Evolutionary conservation across 805 yeast species (phyloP).

Genomic region (Maudiozyma bulderi): DNA sequence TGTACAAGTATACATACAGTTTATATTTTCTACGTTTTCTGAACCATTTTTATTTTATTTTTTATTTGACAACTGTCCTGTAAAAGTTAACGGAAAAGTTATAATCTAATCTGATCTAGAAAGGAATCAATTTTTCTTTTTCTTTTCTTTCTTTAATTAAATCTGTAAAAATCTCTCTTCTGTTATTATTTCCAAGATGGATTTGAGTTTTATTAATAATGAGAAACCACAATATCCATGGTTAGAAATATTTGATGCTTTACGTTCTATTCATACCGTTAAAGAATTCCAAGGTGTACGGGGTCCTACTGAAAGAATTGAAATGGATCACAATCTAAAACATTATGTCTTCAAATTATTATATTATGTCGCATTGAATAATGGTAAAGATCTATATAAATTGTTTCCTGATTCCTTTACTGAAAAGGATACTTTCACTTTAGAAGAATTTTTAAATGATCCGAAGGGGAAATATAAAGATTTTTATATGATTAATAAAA

Average conservation of each 20-base stretch:
- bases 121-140: neutral
- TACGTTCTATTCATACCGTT: constrained; percentile 15
- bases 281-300: constrained; percentile 15
- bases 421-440: constrained; percentile 10
- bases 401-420: constrained; percentile 23
- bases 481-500: constrained; percentile 1
- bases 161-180: neutral
- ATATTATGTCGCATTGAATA: constrained; percentile 30
- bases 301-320: constrained; percentile 22
- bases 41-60: too few relatives aligned
- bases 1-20: too few relatives aligned
- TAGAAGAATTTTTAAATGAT: constrained; percentile 12
- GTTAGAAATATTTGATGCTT: neutral
- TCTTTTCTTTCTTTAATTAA: neutral
- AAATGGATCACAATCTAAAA: constrained; percentile 20
- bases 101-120: too few relatives aligned
- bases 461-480: constrained; percentile 6
- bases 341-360: constrained; percentile 20
- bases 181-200: neutral
- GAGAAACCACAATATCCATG: neutral
- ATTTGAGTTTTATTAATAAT: neutral
- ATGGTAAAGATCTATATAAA: constrained; percentile 30
- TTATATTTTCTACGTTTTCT: too few relatives aligned
- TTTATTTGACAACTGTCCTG: too few relatives aligned
- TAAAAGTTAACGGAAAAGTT: too few relatives aligned